phyloP scores from a whole-genome alignment of 1,284 basidiomycete genomes.

The Fomitopsis pinicola region DNA sequence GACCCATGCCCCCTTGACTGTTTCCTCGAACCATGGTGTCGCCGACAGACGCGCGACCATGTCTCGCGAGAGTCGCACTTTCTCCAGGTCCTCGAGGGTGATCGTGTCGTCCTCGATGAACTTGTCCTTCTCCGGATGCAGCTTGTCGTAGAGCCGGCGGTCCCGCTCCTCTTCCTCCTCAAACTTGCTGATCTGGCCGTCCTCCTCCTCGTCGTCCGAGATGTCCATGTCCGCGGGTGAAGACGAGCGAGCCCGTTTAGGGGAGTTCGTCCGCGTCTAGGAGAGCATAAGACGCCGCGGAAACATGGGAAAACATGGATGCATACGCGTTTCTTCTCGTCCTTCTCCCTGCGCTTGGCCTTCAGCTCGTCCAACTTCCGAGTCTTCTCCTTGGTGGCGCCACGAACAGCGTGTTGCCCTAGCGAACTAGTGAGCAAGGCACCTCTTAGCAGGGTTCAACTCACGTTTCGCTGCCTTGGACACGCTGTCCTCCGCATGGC shows the following conservation, averaged over 20 bases:
- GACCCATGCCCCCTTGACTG: constrained; percentile 76
- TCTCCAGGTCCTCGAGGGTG: constrained; percentile 51
- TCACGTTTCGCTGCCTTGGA: constrained; percentile 72
- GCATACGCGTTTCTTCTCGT: constrained; percentile 67
- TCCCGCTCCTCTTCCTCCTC: constrained; percentile 70
- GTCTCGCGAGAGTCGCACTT: constrained; percentile 59
- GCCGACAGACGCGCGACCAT: constrained; percentile 60
- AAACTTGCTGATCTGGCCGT: constrained; percentile 66
- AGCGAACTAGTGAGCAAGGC: neutral
- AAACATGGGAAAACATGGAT: neutral
- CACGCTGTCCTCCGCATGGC: constrained; percentile 52
- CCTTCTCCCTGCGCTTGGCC: constrained; percentile 76
- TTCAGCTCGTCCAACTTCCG: constrained; percentile 81
- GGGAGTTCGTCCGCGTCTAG: constrained; percentile 46
- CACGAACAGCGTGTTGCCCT: constrained; percentile 76
- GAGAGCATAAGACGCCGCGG: constrained; percentile 2
- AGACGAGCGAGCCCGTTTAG: constrained; percentile 63
- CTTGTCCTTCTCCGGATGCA: constrained; percentile 15
- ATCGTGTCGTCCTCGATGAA: constrained; percentile 48
- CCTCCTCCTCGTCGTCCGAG: constrained; percentile 65
- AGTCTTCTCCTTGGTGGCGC: constrained; percentile 80
- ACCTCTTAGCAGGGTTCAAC: constrained; percentile 17
- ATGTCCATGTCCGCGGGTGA: constrained; percentile 80
- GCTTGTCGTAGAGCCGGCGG: constrained; percentile 45
- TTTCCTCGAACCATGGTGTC: constrained; percentile 75